These are phyloP conservation scores for Cercospora brassicicola DNA, from an alignment of 2,329 filamentous ascomycete genomes.

Conservation along the genomic window DNA sequence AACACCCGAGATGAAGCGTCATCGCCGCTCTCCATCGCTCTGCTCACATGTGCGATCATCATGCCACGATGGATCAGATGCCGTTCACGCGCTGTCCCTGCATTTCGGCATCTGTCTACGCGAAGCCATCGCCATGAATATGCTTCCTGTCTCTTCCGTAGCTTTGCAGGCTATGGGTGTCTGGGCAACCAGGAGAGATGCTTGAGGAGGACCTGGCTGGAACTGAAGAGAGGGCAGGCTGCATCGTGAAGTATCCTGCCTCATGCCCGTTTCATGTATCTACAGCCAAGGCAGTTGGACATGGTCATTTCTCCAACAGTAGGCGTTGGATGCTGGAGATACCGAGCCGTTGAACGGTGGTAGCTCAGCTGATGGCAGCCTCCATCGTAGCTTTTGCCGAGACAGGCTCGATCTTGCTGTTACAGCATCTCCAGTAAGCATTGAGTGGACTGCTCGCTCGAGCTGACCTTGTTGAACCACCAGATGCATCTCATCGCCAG, in stretches of 20 bases:
- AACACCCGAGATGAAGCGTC: slow-evolving; percentile 6
- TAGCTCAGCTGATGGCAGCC: background rate
- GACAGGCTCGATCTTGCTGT: background rate
- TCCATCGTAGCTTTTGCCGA: background rate
- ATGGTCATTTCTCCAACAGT: background rate
- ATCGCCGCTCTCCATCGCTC: background rate
- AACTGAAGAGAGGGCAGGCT: background rate
- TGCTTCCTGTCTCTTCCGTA: background rate
- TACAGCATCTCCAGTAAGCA: no score
- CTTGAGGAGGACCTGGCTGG: background rate
- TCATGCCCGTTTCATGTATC: background rate
- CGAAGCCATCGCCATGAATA: background rate
- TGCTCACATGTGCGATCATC: background rate
- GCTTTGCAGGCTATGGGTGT: background rate
- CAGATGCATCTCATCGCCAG: no score
- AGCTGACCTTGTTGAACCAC: no score
- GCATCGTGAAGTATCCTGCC: background rate
- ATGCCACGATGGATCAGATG: background rate
- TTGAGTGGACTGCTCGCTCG: no score
- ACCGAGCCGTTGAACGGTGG: background rate
- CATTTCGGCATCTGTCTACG: background rate
- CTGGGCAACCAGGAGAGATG: background rate
- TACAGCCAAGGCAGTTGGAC: background rate
- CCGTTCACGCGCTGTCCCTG: background rate
- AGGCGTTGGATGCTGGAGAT: background rate